Evolutionary conservation across 495 filamentous ascomycete species (phyloP).

Genomic region (Oidiodendron maius): DNA sequence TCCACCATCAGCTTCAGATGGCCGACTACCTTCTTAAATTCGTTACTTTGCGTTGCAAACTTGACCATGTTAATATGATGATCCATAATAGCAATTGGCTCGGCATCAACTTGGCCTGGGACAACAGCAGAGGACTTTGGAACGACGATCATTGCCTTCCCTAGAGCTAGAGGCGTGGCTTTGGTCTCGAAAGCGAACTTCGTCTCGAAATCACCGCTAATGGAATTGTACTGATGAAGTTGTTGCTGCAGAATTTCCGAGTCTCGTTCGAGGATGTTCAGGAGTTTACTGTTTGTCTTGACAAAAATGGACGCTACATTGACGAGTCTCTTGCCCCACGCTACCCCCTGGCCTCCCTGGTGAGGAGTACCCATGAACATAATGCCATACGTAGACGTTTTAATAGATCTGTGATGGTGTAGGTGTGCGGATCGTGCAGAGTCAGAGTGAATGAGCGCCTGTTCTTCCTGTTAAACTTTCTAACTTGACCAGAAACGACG

Average conservation of each 20-base stretch:
- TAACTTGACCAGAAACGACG: constrained; percentile 2
- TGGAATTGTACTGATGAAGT: constrained; percentile 25
- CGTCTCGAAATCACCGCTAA: constrained; percentile 25
- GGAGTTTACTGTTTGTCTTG: constrained; percentile 21
- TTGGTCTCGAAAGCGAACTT: constrained; percentile 26
- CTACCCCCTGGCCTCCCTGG: constrained; percentile 24
- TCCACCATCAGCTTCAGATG: constrained; percentile 14
- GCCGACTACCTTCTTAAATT: constrained; percentile 18
- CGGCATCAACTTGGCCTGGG: constrained; percentile 26
- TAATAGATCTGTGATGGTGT: constrained; percentile 56
- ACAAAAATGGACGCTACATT: constrained; percentile 28
- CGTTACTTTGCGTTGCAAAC: constrained; percentile 23
- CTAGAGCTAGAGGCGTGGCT: constrained; percentile 14
- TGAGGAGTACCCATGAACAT: constrained; percentile 68
- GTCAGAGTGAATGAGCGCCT: constrained; percentile 54
- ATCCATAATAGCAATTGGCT: constrained; percentile 29
- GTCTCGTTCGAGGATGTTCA: constrained; percentile 27
- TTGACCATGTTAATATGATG: constrained; percentile 34
- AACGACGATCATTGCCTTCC: constrained; percentile 22
- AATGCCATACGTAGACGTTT: constrained; percentile 62
- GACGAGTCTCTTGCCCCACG: constrained; percentile 21
- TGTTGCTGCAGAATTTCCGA: constrained; percentile 30
- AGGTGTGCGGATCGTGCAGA: constrained; percentile 46
- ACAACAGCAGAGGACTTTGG: constrained; percentile 32
- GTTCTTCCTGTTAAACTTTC: constrained; percentile 3